phyloP scores from a whole-genome alignment of 148 eudicot species.

The Hydrangea macrophylla region DNA sequence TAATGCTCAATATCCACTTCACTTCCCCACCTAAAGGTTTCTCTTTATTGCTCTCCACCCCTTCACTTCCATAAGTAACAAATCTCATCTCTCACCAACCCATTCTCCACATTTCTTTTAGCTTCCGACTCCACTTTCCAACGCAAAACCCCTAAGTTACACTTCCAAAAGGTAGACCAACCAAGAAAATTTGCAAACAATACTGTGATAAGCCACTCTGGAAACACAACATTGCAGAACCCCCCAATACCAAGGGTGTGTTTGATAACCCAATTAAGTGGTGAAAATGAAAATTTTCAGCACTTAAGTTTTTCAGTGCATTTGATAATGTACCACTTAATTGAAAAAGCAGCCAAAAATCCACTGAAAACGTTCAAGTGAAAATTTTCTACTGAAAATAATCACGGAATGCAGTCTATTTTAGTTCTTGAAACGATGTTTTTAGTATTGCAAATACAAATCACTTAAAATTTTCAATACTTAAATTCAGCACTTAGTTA shows the following conservation, averaged over 20 bases:
- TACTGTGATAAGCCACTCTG: conserved; percentile 58
- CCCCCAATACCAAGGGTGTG: conserved; percentile 66
- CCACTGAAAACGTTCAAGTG: no score
- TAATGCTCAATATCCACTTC: conserved; percentile 20
- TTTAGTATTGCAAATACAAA: no score
- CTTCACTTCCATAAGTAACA: conserved; percentile 20
- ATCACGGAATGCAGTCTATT: no score
- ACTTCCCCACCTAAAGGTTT: conserved; percentile 25
- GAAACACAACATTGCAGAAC: conserved; percentile 41
- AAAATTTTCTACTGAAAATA: no score
- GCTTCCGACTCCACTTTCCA: conserved; percentile 54
- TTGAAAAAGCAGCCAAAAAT: no score
- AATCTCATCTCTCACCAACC: conserved; percentile 9
- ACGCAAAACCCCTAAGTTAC: conserved; percentile 33
- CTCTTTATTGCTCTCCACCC: conserved; percentile 7
- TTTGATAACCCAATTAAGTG: no score
- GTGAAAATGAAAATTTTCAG: no score
- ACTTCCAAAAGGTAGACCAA: conserved; percentile 52
- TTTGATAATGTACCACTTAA: no score
- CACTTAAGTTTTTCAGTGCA: no score
- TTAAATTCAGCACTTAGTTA: no score
- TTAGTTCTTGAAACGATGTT: no score
- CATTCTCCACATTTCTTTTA: conserved; percentile 16
- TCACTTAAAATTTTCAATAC: no score
- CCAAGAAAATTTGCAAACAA: conserved; percentile 49